A percentile compares a stretch with the other conserved stretches of the same genome.
phyloP scores from a whole-genome alignment of 768 basidiomycete genomes.

The Suillus occidentalis region DNA sequence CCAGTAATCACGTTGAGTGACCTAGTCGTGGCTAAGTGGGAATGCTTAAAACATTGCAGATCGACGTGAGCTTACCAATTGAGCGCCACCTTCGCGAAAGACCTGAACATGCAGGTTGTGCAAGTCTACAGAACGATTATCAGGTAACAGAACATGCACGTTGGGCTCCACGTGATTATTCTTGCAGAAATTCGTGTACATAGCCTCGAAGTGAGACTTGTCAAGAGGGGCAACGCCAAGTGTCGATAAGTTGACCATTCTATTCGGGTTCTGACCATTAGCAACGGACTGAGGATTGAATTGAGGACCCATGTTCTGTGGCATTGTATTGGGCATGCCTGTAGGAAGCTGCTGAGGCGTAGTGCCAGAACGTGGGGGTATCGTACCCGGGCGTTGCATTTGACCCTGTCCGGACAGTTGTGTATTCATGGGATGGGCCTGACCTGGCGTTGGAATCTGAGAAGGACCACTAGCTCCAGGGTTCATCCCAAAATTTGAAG shows the following conservation, averaged over 20 bases:
- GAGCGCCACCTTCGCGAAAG: conserved; percentile 54
- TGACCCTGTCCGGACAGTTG: conserved; percentile 36
- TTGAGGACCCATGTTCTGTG: conserved; percentile 34
- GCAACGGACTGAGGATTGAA: conserved; percentile 15
- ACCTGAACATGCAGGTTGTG: conserved; percentile 59
- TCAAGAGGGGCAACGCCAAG: conserved; percentile 40
- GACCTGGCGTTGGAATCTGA: conserved; percentile 19
- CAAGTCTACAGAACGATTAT: conserved; percentile 59
- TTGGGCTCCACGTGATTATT: conserved; percentile 43
- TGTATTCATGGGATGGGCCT: conserved; percentile 20
- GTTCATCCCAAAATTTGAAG: conserved; percentile 21
- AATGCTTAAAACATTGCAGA: conserved; percentile 4
- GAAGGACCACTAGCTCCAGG: conserved; percentile 18
- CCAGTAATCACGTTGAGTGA: conserved; percentile 59
- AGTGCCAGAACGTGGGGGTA: conserved; percentile 39
- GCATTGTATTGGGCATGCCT: conserved; percentile 31
- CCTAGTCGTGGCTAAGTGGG: conserved; percentile 36
- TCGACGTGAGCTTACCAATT: conserved; percentile 39
- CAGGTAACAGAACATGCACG: conserved; percentile 44
- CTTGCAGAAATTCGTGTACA: conserved; percentile 49
- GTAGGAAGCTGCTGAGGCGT: conserved; percentile 38
- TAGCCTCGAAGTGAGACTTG: conserved; percentile 50
- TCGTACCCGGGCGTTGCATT: conserved; percentile 26
- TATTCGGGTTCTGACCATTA: conserved; percentile 23
- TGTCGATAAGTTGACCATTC: conserved; percentile 12